A percentile compares a stretch with the other conserved stretches of the same genome.
These are phyloP conservation scores for Phytophthora pini DNA, from an alignment of 352 stramenopile species.

Conservation along the genomic window DNA sequence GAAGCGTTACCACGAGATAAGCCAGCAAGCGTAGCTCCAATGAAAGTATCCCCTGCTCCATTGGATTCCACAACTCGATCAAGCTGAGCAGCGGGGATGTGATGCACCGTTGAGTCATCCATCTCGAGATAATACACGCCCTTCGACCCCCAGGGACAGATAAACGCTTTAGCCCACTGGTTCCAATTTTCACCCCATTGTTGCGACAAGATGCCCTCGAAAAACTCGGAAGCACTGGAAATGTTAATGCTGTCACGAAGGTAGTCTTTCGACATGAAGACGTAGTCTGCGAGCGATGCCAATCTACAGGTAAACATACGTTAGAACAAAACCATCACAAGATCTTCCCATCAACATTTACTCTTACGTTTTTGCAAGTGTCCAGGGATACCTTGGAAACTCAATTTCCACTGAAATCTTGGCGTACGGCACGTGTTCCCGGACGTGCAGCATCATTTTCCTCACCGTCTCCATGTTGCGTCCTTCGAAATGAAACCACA, in stretches of 20 bases:
- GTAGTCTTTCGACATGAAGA: conserved; percentile 83
- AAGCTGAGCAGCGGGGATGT: conserved; percentile 46
- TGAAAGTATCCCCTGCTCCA: conserved; percentile 78
- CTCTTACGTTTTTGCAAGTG: conserved; percentile 55
- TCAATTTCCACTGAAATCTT: conserved; percentile 75
- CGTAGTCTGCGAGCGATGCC: conserved; percentile 46
- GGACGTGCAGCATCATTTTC: conserved; percentile 64
- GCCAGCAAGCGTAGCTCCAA: conserved; percentile 64
- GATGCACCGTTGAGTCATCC: conserved; percentile 21
- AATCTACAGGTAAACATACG: conserved; percentile 40
- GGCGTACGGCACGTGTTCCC: conserved; percentile 11
- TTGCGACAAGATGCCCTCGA: conserved; percentile 28
- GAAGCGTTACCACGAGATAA: conserved; percentile 37
- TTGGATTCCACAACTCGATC: conserved; percentile 66
- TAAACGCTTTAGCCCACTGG: conserved; percentile 47
- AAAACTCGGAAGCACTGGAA: conserved; percentile 49
- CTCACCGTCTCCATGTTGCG: conserved; percentile 68
- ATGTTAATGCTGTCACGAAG: conserved; percentile 62
- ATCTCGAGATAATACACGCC: conserved; percentile 67
- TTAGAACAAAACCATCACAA: neutral
- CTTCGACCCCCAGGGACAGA: conserved; percentile 71
- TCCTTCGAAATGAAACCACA: conserved; percentile 80
- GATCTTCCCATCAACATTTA: neutral
- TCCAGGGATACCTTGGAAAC: conserved; percentile 72
- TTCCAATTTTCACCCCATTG: conserved; percentile 37